A percentile compares a stretch with the other conserved stretches of the same genome.
Conservation (phyloP, 2,329 filamentous ascomycete genomes). For the Alternaria viburni region DNA sequence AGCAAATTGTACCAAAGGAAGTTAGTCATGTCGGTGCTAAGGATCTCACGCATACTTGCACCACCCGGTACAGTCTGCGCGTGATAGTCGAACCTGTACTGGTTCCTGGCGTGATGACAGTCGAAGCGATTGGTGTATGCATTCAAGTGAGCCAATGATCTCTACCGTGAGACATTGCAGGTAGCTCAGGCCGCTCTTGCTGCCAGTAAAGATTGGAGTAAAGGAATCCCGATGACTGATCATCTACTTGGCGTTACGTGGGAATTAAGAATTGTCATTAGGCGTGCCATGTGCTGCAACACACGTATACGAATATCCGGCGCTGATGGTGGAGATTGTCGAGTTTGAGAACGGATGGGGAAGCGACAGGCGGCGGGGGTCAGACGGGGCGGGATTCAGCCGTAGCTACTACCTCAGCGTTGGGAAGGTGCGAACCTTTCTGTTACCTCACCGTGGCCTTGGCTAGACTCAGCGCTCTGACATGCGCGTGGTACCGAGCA, state of each 20-base stretch:
- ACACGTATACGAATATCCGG: background rate
- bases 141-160: background rate
- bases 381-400: background rate
- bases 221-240: background rate
- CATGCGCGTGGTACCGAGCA: background rate
- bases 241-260: background rate
- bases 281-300: background rate
- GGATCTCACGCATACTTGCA: background rate
- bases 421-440: constrained; percentile 2
- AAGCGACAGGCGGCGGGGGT: constrained; percentile 3
- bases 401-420: constrained; percentile 1
- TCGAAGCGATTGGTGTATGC: background rate
- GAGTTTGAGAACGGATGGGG: constrained; percentile 1
- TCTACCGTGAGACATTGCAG: background rate
- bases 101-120: background rate
- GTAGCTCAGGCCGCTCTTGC: background rate
- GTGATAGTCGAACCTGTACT: background rate
- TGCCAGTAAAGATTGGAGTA: background rate
- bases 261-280: background rate
- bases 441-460: background rate
- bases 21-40: background rate
- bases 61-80: background rate
- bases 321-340: constrained; percentile 1
- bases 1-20: background rate
- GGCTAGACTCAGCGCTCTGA: background rate